A percentile compares a stretch with the other conserved stretches of the same genome.
Evolutionary conservation across 2,329 filamentous ascomycete species (phyloP).

Genomic region (Ophiocordyceps camponoti-leonardi): DNA sequence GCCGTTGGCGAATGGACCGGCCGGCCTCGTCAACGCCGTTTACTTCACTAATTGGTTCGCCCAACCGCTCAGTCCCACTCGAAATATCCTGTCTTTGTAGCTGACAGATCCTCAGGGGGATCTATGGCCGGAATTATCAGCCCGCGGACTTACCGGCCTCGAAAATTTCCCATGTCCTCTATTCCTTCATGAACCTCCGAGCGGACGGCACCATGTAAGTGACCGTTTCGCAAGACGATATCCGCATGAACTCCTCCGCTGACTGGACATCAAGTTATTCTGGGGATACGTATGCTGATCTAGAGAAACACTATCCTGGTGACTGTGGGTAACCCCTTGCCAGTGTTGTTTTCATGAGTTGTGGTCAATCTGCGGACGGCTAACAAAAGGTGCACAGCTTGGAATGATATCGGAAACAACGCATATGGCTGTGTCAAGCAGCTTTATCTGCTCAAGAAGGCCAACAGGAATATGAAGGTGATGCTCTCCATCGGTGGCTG

Average conservation of each 20-base stretch:
- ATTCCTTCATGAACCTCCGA: constrained; percentile 62
- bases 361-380: not conserved
- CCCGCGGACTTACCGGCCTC: constrained; percentile 52
- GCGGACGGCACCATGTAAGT: constrained; percentile 54
- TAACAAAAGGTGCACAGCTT: constrained; percentile 16
- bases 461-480: constrained; percentile 60
- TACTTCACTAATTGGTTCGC: constrained; percentile 32
- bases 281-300: constrained; percentile 52
- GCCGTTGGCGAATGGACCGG: not conserved
- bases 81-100: not conserved
- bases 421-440: constrained; percentile 72
- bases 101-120: constrained; percentile 30
- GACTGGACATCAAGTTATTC: constrained; percentile 27
- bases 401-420: constrained; percentile 50
- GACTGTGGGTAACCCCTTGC: constrained; percentile 32
- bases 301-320: constrained; percentile 52
- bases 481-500: constrained; percentile 72
- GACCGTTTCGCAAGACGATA: no score
- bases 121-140: constrained; percentile 59
- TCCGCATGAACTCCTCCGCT: not conserved
- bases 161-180: constrained; percentile 63
- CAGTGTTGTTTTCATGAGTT: not conserved
- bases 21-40: constrained; percentile 19
- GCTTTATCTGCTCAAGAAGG: constrained; percentile 59
- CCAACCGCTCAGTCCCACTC: not conserved